Conservation (phyloP, 495 filamentous ascomycete species). For the Penicillium dipodomyicola region DNA sequence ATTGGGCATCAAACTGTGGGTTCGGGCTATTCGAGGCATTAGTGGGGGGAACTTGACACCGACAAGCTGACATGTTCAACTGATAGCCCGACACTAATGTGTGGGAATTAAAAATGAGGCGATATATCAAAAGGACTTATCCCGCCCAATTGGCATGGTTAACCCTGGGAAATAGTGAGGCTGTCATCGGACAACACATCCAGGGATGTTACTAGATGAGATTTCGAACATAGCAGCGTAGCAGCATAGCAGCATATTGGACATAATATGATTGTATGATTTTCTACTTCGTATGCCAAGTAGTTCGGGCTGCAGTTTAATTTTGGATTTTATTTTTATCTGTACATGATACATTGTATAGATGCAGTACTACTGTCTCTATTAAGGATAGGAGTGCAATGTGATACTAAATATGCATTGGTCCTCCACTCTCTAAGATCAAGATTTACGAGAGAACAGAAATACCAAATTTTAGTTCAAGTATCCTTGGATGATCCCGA, state of each 20-base stretch:
- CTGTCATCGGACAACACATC: slow-evolving; percentile 10
- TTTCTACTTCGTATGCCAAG: background rate
- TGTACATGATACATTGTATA: background rate
- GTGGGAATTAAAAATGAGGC: slow-evolving; percentile 15
- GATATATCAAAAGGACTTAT: slow-evolving; percentile 1
- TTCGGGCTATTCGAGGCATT: slow-evolving; percentile 24
- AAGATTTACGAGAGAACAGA: background rate
- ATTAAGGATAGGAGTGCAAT: background rate
- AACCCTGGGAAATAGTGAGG: slow-evolving; percentile 6
- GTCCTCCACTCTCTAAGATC: background rate
- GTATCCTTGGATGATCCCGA: too few species aligned
- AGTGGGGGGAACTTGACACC: slow-evolving; percentile 26
- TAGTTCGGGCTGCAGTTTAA: background rate
- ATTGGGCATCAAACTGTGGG: slow-evolving; percentile 46
- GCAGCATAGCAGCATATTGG: background rate
- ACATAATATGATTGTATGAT: slow-evolving; percentile 14
- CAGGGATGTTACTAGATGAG: background rate
- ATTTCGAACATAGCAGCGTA: background rate
- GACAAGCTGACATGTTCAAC: slow-evolving; percentile 39
- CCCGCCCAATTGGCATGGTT: background rate
- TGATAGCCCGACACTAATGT: slow-evolving; percentile 30
- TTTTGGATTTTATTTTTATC: background rate
- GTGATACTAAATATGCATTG: background rate
- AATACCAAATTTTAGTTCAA: background rate
- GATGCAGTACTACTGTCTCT: background rate